phyloP scores from a whole-genome alignment of 1,139 yeast genomes.

The Kurtzmaniella quercitrusa region DNA sequence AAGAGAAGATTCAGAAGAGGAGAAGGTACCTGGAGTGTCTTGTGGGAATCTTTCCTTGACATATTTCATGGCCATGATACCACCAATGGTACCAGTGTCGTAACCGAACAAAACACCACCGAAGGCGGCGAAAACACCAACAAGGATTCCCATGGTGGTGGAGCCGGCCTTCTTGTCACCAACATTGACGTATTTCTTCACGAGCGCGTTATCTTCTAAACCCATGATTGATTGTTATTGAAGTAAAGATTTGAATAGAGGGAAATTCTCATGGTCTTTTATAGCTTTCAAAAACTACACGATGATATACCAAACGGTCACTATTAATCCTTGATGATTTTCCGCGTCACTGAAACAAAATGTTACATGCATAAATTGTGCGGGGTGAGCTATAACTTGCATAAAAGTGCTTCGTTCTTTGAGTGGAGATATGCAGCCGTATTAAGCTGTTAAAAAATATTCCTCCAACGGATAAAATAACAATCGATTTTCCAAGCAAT shows the following conservation, averaged over 20 bases:
- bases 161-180: slow-evolving; percentile 49
- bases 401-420: background rate
- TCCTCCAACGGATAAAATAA: background rate
- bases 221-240: slow-evolving; percentile 22
- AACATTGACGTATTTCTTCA: slow-evolving; percentile 29
- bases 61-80: slow-evolving; percentile 69
- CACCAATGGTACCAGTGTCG: slow-evolving; percentile 79
- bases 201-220: slow-evolving; percentile 31
- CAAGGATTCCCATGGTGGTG: slow-evolving; percentile 42
- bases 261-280: background rate
- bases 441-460: background rate
- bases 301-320: background rate
- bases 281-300: background rate
- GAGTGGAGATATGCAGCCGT: background rate
- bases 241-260: background rate
- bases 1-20: slow-evolving; percentile 57
- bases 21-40: slow-evolving; percentile 34
- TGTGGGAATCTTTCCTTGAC: slow-evolving; percentile 49
- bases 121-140: slow-evolving; percentile 52
- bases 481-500: too few relatives aligned
- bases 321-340: background rate
- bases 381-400: background rate
- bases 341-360: background rate
- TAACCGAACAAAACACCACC: slow-evolving; percentile 72
- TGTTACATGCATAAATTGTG: background rate